These are phyloP conservation scores for Triticum aestivum DNA, from an alignment of 176 grass and related monocot genomes.

Conservation along the genomic window IWGSC_CS_RefSeq_v2.1 NC_057802.1:348229158-348229657, in stretches of 20 bases:
- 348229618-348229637: conserved; percentile 56
- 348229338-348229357: background rate
- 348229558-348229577: conserved; percentile 78
- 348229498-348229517: background rate
- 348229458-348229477: conserved; percentile 7
- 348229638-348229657: conserved; percentile 54
- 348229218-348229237: background rate
- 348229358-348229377: background rate
- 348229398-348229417: background rate
- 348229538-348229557: conserved; percentile 52
- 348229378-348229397: background rate
- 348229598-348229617: conserved; percentile 52
- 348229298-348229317: background rate
- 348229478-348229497: conserved; percentile 6
- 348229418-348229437: background rate
- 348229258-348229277: background rate
- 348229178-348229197: background rate
- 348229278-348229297: background rate
- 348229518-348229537: conserved; percentile 17
- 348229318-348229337: background rate
- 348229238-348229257: conserved; percentile 26
- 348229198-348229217: background rate
- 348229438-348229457: background rate
- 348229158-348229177: conserved; percentile 84
- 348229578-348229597: conserved; percentile 65